phyloP scores from a whole-genome alignment of 331 rosid species.

The Quercus tomentella region DNA sequence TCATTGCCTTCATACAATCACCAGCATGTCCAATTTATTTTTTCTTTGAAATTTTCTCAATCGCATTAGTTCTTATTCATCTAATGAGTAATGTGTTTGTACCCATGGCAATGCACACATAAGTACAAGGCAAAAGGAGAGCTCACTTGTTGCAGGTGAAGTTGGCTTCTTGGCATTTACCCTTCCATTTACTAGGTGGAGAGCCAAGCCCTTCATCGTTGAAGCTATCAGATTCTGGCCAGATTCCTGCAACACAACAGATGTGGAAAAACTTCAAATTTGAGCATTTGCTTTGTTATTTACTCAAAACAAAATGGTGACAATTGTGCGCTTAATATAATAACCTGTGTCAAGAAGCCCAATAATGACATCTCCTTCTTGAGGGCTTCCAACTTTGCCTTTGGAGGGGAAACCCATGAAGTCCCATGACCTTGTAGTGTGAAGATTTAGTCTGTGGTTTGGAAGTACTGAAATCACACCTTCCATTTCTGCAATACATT shows the following conservation, averaged over 20 bases:
- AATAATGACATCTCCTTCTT: not conserved
- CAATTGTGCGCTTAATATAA: not conserved
- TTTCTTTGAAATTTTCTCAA: not conserved
- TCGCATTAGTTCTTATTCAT: not conserved
- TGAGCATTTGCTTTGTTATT: not conserved
- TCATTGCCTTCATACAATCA: not conserved
- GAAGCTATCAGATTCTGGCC: slow-evolving; percentile 20
- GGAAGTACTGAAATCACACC: not conserved
- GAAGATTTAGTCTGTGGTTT: not conserved
- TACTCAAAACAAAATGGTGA: not conserved
- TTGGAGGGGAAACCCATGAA: not conserved
- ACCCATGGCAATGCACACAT: not conserved
- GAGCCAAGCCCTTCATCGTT: slow-evolving; percentile 16
- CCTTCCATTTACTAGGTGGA: slow-evolving; percentile 17
- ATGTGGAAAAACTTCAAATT: not conserved
- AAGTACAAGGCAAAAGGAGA: not conserved
- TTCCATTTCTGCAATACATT: not conserved
- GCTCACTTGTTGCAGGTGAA: slow-evolving; percentile 23
- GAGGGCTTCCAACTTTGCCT: not conserved
- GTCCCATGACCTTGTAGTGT: slow-evolving; percentile 7
- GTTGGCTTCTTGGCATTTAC: slow-evolving; percentile 3
- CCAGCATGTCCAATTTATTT: not conserved
- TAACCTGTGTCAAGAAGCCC: slow-evolving; percentile 12
- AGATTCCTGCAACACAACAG: slow-evolving; percentile 1
- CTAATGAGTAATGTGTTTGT: not conserved